A percentile compares a stretch with the other conserved stretches of the same genome.
These are phyloP conservation scores for Chalciporus sp. DNA, from an alignment of 1,284 basidiomycete genomes.

Conservation along the genomic window DNA sequence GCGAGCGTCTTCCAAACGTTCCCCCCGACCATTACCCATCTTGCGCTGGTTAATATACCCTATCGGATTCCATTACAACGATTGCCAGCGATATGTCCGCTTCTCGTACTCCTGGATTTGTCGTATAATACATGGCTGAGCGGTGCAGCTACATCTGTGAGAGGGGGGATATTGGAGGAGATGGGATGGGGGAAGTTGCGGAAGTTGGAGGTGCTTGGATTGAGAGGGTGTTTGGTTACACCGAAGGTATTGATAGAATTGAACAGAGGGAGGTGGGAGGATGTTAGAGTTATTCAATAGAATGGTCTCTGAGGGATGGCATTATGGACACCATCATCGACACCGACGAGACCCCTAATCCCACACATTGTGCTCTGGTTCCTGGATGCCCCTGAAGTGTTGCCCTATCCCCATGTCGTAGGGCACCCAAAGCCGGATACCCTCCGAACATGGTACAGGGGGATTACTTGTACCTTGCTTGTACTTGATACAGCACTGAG, in stretches of 20 bases:
- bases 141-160: conserved; percentile 21
- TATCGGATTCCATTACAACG: conserved; percentile 51
- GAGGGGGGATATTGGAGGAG: conserved; percentile 44
- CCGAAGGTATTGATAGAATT: conserved; percentile 43
- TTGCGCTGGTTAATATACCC: conserved; percentile 54
- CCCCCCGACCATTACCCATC: conserved; percentile 58
- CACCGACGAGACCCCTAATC: too few relatives aligned
- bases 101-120: conserved; percentile 63
- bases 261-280: conserved; percentile 64
- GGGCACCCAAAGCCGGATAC: too few relatives aligned
- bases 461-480: too few relatives aligned
- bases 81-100: conserved; percentile 60
- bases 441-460: too few relatives aligned
- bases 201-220: conserved; percentile 52
- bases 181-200: conserved; percentile 59
- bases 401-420: too few relatives aligned
- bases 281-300: conserved; percentile 52
- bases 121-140: conserved; percentile 69
- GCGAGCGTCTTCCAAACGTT: conserved; percentile 46
- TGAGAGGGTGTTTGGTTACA: conserved; percentile 52
- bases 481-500: too few relatives aligned
- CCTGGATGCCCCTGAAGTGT: too few relatives aligned
- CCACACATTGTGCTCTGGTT: too few relatives aligned
- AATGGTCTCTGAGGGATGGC: neutral
- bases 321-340: too few relatives aligned